Evolutionary conservation across 495 filamentous ascomycete genomes (phyloP).

Genomic region (Xylaria sp.): DNA sequence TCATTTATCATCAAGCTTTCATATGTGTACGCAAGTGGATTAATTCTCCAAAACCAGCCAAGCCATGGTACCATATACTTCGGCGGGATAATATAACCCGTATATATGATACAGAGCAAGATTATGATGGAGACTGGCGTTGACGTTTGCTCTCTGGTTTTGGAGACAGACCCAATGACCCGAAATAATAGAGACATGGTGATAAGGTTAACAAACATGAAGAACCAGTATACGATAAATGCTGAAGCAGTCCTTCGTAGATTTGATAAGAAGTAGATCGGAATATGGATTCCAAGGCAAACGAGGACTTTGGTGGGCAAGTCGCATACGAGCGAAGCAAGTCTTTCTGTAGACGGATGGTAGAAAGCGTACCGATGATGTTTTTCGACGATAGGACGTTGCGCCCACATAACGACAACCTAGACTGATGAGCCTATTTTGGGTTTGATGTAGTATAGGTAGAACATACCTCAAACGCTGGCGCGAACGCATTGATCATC

Average conservation of each 20-base stretch:
- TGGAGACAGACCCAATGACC: slow-evolving; percentile 71
- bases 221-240: slow-evolving; percentile 69
- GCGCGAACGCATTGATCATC: too few relatives aligned
- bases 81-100: slow-evolving; percentile 77
- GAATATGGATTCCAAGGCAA: slow-evolving; percentile 55
- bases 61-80: too few relatives aligned
- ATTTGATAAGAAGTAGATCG: slow-evolving; percentile 65
- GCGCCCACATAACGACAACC: slow-evolving; percentile 62
- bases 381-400: slow-evolving; percentile 70
- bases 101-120: slow-evolving; percentile 76
- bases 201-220: slow-evolving; percentile 62
- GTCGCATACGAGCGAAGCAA: slow-evolving; percentile 66
- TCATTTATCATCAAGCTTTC: slow-evolving; percentile 74
- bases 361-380: slow-evolving; percentile 70
- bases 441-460: too few relatives aligned
- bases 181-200: slow-evolving; percentile 68
- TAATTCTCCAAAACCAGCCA: slow-evolving; percentile 77
- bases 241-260: slow-evolving; percentile 58
- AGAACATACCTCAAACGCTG: too few relatives aligned
- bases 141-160: slow-evolving; percentile 77
- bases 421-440: too few relatives aligned
- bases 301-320: slow-evolving; percentile 60
- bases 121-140: slow-evolving; percentile 72
- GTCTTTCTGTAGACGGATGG: slow-evolving; percentile 64
- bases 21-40: slow-evolving; percentile 78